These are phyloP conservation scores for Chalaropsis ovoidea DNA, from an alignment of 2,329 filamentous ascomycete genomes.

Conservation along the genomic window DNA sequence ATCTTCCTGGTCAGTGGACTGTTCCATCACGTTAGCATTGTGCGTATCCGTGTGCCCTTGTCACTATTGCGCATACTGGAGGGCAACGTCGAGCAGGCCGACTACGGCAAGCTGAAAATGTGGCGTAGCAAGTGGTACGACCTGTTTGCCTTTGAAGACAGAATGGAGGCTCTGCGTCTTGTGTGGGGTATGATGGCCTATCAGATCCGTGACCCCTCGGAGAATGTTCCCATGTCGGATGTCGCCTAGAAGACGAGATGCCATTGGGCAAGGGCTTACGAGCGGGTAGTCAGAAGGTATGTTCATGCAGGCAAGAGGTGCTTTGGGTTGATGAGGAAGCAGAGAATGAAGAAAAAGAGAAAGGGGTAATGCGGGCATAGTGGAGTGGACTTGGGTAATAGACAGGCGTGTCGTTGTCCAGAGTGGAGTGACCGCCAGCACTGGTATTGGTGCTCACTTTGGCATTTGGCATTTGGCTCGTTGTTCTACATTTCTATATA, in stretches of 20 bases:
- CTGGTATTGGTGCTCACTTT: not conserved
- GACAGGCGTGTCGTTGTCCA: not conserved
- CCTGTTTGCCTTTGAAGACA: conserved; percentile 45
- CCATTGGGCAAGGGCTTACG: conserved; percentile 16
- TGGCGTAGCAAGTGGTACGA: conserved; percentile 54
- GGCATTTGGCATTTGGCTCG: not conserved
- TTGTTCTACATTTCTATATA: not conserved
- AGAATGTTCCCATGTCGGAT: conserved; percentile 18
- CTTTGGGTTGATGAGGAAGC: not conserved
- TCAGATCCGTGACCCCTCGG: conserved; percentile 41
- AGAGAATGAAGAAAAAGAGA: conserved; percentile 14
- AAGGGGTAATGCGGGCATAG: not conserved
- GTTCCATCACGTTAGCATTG: conserved; percentile 51
- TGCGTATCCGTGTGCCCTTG: conserved; percentile 49
- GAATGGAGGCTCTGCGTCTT: conserved; percentile 47
- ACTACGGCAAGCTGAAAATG: conserved; percentile 45
- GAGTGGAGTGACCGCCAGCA: no score
- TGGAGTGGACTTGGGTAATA: not conserved
- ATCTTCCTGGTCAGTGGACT: conserved; percentile 51
- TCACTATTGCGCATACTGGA: conserved; percentile 44
- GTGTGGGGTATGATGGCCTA: conserved; percentile 53
- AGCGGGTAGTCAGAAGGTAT: conserved; percentile 1
- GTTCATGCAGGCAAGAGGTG: conserved; percentile 5
- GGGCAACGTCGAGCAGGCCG: conserved; percentile 37
- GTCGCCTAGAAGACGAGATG: conserved; percentile 17